Evolutionary conservation across 306 rosid species (phyloP), one percentile per base, ranked within the genome.

Genomic region (Leucaena leucocephala): DNA sequence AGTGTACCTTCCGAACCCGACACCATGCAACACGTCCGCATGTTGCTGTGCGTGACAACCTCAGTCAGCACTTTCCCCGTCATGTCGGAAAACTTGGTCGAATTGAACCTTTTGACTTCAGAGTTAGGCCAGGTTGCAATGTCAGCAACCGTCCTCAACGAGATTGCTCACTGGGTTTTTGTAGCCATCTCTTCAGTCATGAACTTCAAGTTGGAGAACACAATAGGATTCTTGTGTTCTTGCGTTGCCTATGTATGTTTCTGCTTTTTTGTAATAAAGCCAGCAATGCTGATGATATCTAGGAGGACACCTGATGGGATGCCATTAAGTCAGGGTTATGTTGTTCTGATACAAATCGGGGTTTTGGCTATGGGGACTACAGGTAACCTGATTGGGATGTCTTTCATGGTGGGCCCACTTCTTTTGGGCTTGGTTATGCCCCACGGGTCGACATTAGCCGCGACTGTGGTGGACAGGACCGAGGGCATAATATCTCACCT

Each of bases 51-150:
- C 14, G 27, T 40, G 27, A 67, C 50, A 17, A 40, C 35, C 72
- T 67, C 35, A 0, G 1, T 40, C 34, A n/a, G 4, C 50, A 40
- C 50, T 11, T 67, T 40, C 50, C 72, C 72, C 13, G 35, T 67
- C 50, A 8, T 66, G 15, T 67, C 50, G 0, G 72, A 82, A n/a
- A 52, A 43, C 12, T 12, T 82, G 5, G 0, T 27, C 2, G 84
- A 78, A 11, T 81, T 85, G 1, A 82, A 85, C 22, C 84, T 85
- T 6, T 1, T 85, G 4, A 76, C 79, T 1, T 82, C 85, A 0
- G 85, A 85, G 19, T 0, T 85, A 0, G 88, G 88, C 0, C 79
- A 78, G 15, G 78, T 85, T 6, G 88, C 88, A 34, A 13, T 70
- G 11, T 82, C 85, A 39, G 42, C 88, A 6, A 21, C 88, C 36